Evolutionary conservation across 2,329 filamentous ascomycete genomes (phyloP), one percentile per base, ranked within the genome.

Genomic region (Trichophyton simii): DNA sequence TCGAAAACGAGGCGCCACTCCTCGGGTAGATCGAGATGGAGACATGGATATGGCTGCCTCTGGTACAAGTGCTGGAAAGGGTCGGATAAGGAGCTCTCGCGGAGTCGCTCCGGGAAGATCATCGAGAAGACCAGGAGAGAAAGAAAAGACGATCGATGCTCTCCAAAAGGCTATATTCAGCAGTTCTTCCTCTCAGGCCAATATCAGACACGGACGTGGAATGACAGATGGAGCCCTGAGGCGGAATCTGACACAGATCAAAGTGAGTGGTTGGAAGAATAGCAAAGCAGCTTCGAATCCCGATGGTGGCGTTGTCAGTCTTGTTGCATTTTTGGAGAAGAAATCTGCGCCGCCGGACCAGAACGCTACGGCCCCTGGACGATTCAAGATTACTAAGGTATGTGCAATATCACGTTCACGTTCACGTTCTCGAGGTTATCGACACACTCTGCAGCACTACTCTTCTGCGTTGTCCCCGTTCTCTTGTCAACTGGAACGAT

Each of bases 361-460:
- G 63, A 78, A 78, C 70, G 62, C 69, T 67, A 69, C 67, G 57
- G 69, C 72, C 63, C 70, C 76, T 69, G 78, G 81, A 68, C 77
- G 78, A 66, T 78, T 88, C 67, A 84, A 80, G 71, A 85, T 91
- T 65, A 85, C 83, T 77, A 89, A 89, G 85, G 88, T 91, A 88
- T 83, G 86, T 87, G 73, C 75, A 72, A 74, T 71, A 74, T 67
- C 68, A 72, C 68, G 69, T 70, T 71, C 63, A 72, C 65, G 70
- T 72, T 67, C 68, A 72, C 68, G 69, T 70, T 71, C 63, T 72
- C 65, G 70, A 72, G 72, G 71, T 75, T 72, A 74, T 68, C 72
- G 72, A 70, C 72, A 71, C 71, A 67, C 66, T 62, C 65, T 68
- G 68, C 72, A 69, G 67, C 65, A 66, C 70, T 66, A 66, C 68